Conservation (phyloP, 306 rosid species). For the Sicyos edulis region DNA sequence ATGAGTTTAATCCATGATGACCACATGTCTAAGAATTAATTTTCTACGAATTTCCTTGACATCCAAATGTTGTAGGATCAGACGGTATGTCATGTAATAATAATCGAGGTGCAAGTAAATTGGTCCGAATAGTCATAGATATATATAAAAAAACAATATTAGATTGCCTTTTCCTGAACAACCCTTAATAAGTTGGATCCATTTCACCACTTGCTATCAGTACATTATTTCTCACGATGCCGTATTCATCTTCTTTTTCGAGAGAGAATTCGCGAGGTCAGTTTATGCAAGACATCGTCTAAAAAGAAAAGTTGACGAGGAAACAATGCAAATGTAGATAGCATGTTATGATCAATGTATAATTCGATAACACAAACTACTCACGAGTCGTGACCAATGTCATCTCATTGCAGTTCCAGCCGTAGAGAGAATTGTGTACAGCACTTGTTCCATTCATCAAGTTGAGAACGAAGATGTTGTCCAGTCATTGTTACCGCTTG, state of each 20-base stretch:
- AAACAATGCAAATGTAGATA: background rate
- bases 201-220: background rate
- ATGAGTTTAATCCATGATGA: too few relatives aligned
- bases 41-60: too few relatives aligned
- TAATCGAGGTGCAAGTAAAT: too few relatives aligned
- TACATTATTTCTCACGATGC: too few relatives aligned
- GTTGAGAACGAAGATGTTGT: conserved; percentile 74
- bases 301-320: background rate
- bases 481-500: conserved; percentile 54
- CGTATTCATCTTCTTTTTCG: too few relatives aligned
- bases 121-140: too few relatives aligned
- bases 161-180: background rate
- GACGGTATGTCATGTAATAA: too few relatives aligned
- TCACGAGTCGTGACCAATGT: background rate
- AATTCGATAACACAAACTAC: background rate
- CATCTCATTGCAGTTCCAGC: conserved; percentile 55
- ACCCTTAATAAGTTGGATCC: background rate
- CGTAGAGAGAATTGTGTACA: conserved; percentile 63
- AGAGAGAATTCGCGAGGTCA: background rate
- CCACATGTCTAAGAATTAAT: too few relatives aligned
- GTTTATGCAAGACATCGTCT: background rate
- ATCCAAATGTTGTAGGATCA: too few relatives aligned
- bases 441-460: conserved; percentile 83
- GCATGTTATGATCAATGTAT: background rate
- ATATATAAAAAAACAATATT: background rate